phyloP scores from a whole-genome alignment of 2,329 filamentous ascomycete species.

The Aspergillus fijiensis region DNA sequence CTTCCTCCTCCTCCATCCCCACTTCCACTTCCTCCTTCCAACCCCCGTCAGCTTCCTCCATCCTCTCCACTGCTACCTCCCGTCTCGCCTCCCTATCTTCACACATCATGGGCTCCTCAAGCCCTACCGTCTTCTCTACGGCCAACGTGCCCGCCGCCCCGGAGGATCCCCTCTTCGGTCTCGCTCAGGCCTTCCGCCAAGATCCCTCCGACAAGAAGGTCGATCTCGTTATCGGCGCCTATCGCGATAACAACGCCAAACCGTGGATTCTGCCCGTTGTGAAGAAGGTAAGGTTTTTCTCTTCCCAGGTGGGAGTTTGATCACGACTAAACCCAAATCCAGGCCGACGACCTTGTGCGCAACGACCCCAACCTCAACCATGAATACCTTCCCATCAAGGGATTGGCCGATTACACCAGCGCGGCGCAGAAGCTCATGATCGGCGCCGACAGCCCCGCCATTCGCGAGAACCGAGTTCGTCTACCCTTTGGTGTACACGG shows the following conservation, averaged over 20 bases:
- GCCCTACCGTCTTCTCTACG: slow-evolving; percentile 69
- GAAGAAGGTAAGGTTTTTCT: slow-evolving; percentile 67
- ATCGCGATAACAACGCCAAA: slow-evolving; percentile 92
- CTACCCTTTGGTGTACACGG: not conserved
- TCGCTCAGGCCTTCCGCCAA: slow-evolving; percentile 83
- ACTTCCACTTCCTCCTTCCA: slow-evolving; percentile 16
- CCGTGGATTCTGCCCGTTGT: slow-evolving; percentile 97
- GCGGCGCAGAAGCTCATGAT: slow-evolving; percentile 91
- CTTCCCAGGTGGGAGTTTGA: slow-evolving; percentile 1
- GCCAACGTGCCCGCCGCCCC: slow-evolving; percentile 83
- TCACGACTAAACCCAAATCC: slow-evolving; percentile 1
- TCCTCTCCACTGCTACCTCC: slow-evolving; percentile 22
- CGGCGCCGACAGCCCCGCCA: slow-evolving; percentile 73
- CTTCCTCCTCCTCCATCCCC: slow-evolving; percentile 11
- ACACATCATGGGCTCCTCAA: slow-evolving; percentile 66
- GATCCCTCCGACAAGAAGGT: slow-evolving; percentile 79
- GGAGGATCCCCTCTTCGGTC: slow-evolving; percentile 90
- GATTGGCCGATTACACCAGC: slow-evolving; percentile 77
- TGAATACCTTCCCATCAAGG: slow-evolving; percentile 96
- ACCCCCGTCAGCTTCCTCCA: slow-evolving; percentile 14
- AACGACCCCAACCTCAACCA: slow-evolving; percentile 91
- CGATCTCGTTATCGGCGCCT: slow-evolving; percentile 92
- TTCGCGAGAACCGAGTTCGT: slow-evolving; percentile 74
- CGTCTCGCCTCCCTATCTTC: slow-evolving; percentile 37
- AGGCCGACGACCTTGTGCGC: slow-evolving; percentile 89